Percentiles rank a stretch among this genome's conserved stretches.
phyloP scores from a whole-genome alignment of 179 eudicot species.

The Silene noctiflora region DNA sequence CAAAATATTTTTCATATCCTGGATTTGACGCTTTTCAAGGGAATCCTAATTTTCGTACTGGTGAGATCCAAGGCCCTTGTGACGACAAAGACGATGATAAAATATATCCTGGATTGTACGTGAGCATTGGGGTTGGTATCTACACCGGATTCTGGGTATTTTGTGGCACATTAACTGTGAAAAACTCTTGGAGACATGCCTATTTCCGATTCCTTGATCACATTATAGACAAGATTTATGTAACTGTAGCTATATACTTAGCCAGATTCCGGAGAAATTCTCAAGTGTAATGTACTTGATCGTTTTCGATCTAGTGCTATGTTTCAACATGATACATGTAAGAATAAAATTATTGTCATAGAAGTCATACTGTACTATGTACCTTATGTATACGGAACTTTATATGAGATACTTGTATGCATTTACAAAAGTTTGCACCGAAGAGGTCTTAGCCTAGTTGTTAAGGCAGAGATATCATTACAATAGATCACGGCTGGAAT shows the following conservation, averaged over 20 bases:
- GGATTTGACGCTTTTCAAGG: neutral
- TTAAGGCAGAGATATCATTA: no score
- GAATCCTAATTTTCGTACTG: neutral
- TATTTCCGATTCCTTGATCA: conserved; percentile 18
- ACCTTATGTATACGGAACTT: no score
- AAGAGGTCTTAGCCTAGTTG: no score
- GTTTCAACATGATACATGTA: no score
- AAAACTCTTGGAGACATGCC: conserved; percentile 19
- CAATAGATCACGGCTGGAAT: no score
- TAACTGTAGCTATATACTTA: conserved; percentile 3
- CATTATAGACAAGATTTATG: conserved; percentile 12
- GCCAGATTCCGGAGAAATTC: neutral
- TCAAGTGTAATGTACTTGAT: neutral
- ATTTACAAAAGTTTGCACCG: no score
- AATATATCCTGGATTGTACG: conserved; percentile 7
- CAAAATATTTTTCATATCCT: neutral
- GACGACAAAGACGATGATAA: no score
- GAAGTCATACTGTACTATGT: no score
- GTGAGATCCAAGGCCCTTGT: neutral
- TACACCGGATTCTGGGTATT: conserved; percentile 14
- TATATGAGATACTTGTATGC: no score
- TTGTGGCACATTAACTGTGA: conserved; percentile 12
- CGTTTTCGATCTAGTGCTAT: no score
- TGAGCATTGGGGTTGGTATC: conserved; percentile 11
- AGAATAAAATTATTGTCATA: no score